Percentiles rank a stretch among this genome's conserved stretches.
These are phyloP conservation scores for Rhizoctonia solani DNA, from an alignment of 1,284 basidiomycete genomes.

Conservation along the genomic window DNA sequence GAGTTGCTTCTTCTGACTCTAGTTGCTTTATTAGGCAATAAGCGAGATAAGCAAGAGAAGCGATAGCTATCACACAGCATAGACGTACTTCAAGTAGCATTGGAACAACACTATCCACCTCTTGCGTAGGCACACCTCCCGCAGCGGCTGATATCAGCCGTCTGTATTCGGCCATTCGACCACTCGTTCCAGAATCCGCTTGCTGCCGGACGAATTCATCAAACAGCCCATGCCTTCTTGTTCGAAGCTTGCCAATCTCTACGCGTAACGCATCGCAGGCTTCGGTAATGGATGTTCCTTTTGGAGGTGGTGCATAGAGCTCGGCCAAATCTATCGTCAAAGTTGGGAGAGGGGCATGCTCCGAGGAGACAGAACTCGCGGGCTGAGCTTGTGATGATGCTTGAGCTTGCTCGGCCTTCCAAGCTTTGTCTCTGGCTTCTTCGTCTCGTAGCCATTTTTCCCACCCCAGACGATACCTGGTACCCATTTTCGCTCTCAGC, in stretches of 20 bases:
- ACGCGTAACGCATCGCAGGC: slow-evolving; percentile 65
- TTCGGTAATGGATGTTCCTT: slow-evolving; percentile 49
- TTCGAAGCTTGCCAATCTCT: slow-evolving; percentile 67
- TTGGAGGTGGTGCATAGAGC: slow-evolving; percentile 7
- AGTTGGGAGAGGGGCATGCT: slow-evolving; percentile 18
- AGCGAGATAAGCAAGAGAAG: neutral
- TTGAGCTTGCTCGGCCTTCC: slow-evolving; percentile 32
- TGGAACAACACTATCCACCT: slow-evolving; percentile 82
- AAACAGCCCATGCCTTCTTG: slow-evolving; percentile 70
- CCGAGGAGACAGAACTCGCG: neutral
- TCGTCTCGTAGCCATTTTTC: slow-evolving; percentile 91
- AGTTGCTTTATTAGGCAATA: slow-evolving; percentile 40
- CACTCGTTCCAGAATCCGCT: slow-evolving; percentile 86
- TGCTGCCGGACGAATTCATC: slow-evolving; percentile 77
- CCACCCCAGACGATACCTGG: slow-evolving; percentile 82
- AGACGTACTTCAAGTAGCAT: slow-evolving; percentile 77
- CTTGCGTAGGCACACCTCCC: slow-evolving; percentile 80
- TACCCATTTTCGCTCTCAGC: slow-evolving; percentile 75
- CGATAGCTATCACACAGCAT: neutral
- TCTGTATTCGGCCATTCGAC: slow-evolving; percentile 85
- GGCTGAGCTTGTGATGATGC: slow-evolving; percentile 6
- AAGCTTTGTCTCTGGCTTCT: slow-evolving; percentile 67
- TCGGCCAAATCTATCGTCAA: slow-evolving; percentile 16
- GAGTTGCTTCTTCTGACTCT: slow-evolving; percentile 41
- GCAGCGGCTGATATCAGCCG: slow-evolving; percentile 84